Evolutionary conservation across 2,329 filamentous ascomycete genomes (phyloP), one percentile per base, ranked within the genome.

Genomic region (Trichoderma sp.): DNA sequence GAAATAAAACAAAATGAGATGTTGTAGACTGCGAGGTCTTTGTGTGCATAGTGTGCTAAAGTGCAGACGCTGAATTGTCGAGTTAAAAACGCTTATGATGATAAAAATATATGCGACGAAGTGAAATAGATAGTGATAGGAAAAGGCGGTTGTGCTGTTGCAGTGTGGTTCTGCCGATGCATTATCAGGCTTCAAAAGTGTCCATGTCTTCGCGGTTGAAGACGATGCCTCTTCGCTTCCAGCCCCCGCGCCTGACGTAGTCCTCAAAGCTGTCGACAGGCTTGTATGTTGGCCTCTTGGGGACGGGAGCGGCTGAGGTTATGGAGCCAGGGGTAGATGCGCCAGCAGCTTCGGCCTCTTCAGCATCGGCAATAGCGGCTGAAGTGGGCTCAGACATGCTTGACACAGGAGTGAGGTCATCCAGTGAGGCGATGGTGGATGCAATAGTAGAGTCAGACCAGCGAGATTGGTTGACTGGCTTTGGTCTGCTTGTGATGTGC

Each of bases 171-270:
- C 10, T 49, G 39, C 46, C n/a, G 54, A 59, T 51, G 51, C 30
- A 39, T 56, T 8, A 60, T 28, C 34, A 21, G 10, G 10, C 5
- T 49, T 21, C 51, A 11, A 43, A 60, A 10, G 46, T 24, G 14
- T 55, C 68, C 30, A 70, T 67, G 46, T 80, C 79, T 32, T 80
- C 75, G 37, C 75, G 71, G 67, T 79, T 74, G 68, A 83, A 82
- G 74, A 82, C 75, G 52, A 83, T 78, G 60, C 80, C 81, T 14
- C 80, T 76, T 66, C 81, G 76, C 77, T 83, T 83, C 81, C 81
- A 83, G 39, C 81, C 80, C 46, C 80, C 79, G 18, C 79, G 79
- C 76, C 81, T 81, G 71, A 81, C 76, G 43, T 81, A 80, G 72
- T 82, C 76, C 59, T 83, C 80, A 71, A 83, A 77, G 69, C 75